phyloP scores from a whole-genome alignment of 2,329 filamentous ascomycete species.

The Aureobasidium sp. region DNA sequence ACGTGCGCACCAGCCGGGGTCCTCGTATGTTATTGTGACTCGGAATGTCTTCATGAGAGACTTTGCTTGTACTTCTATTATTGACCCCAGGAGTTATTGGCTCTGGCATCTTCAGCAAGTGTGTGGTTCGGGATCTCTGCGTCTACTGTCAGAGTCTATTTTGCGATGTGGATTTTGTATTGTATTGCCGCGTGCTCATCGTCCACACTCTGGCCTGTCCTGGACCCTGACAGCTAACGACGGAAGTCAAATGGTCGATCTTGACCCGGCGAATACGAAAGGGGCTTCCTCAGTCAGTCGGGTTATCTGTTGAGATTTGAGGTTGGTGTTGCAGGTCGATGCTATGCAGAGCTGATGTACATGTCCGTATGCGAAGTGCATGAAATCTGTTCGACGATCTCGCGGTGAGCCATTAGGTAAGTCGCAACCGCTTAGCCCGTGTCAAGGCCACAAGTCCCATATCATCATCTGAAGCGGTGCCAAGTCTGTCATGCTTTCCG shows the following conservation, averaged over 20 bases:
- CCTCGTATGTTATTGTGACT: background rate
- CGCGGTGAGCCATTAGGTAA: background rate
- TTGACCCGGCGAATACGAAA: background rate
- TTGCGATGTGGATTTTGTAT: background rate
- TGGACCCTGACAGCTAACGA: constrained; percentile 11
- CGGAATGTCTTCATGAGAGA: background rate
- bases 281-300: background rate
- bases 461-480: background rate
- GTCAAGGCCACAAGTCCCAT: background rate
- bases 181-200: background rate
- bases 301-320: background rate
- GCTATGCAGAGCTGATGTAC: background rate
- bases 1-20: background rate
- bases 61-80: background rate
- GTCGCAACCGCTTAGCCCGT: background rate
- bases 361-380: background rate
- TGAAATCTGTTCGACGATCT: background rate
- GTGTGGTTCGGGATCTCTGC: background rate
- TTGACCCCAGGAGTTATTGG: background rate
- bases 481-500: background rate
- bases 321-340: background rate
- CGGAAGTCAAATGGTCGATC: background rate
- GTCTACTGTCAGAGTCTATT: background rate
- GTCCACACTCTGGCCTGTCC: background rate
- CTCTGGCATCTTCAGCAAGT: background rate